phyloP scores from a whole-genome alignment of 192 early-diverging fungal genomes.

The Podila minutissima region DNA sequence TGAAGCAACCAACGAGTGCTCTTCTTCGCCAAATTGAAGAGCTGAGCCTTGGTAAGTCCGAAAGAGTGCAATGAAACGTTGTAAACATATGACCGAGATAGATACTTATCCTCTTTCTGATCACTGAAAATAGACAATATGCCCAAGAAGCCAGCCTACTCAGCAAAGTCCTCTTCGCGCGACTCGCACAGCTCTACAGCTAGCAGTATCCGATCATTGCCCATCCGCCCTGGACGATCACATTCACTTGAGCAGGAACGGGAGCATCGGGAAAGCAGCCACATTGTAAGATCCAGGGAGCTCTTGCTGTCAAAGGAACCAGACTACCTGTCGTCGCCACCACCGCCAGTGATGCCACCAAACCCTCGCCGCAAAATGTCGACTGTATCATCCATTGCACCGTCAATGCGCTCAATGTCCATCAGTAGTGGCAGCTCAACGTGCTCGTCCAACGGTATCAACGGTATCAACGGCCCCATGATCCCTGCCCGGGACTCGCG shows the following conservation, averaged over 20 bases:
- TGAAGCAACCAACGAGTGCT: slow-evolving; percentile 26
- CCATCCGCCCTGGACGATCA: slow-evolving; percentile 27
- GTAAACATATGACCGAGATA: background rate
- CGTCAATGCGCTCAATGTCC: slow-evolving; percentile 38
- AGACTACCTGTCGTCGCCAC: background rate
- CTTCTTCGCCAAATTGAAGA: slow-evolving; percentile 33
- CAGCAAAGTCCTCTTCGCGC: slow-evolving; percentile 43
- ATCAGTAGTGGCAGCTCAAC: slow-evolving; percentile 36
- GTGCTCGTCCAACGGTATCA: slow-evolving; percentile 14
- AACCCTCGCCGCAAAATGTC: slow-evolving; percentile 41
- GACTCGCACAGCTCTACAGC: slow-evolving; percentile 23
- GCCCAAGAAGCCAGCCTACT: slow-evolving; percentile 47
- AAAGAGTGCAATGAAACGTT: background rate
- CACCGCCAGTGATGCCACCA: slow-evolving; percentile 16
- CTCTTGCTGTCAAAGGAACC: background rate
- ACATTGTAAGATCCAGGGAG: background rate
- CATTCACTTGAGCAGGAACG: slow-evolving; percentile 34
- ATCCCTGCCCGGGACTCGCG: slow-evolving; percentile 36
- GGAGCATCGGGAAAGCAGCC: background rate
- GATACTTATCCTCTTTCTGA: background rate
- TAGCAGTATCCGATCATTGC: slow-evolving; percentile 16
- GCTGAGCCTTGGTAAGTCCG: slow-evolving; percentile 26
- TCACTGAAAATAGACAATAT: slow-evolving; percentile 25
- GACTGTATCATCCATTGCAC: slow-evolving; percentile 33
- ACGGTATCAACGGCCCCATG: slow-evolving; percentile 11